phyloP scores from a whole-genome alignment of 2,329 filamentous ascomycete species.

The Verticillium nubilum region DNA sequence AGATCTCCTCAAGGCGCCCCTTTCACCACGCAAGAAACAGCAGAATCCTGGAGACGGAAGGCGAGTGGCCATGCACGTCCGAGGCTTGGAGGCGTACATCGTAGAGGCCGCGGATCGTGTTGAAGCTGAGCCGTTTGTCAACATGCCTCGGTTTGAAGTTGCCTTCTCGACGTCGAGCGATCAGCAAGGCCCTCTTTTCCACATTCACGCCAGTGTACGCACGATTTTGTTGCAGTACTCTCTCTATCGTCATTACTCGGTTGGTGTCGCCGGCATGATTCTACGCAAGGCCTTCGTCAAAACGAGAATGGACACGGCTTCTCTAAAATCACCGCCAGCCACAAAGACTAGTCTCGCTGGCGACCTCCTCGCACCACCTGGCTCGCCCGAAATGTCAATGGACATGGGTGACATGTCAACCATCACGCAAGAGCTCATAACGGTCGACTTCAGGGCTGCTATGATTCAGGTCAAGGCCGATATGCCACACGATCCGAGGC shows the following conservation, averaged over 20 bases:
- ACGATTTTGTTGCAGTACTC: conserved; percentile 85
- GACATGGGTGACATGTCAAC: conserved; percentile 26
- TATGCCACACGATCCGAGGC: conserved; percentile 80
- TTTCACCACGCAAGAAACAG: conserved; percentile 46
- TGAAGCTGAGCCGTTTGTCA: conserved; percentile 81
- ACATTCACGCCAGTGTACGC: conserved; percentile 75
- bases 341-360: conserved; percentile 18
- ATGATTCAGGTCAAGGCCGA: conserved; percentile 84
- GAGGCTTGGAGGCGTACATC: conserved; percentile 83
- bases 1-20: conserved; percentile 49
- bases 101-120: conserved; percentile 82
- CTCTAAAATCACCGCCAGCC: conserved; percentile 12
- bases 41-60: conserved; percentile 67
- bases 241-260: conserved; percentile 85
- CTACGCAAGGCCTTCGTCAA: conserved; percentile 64
- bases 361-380: conserved; percentile 31
- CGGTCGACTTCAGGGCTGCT: conserved; percentile 74
- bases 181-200: conserved; percentile 78
- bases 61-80: conserved; percentile 71
- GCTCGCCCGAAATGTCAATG: conserved; percentile 22
- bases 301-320: conserved; percentile 34
- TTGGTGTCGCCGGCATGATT: conserved; percentile 75
- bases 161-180: conserved; percentile 82
- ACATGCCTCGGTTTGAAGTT: conserved; percentile 80
- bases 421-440: conserved; percentile 59